Percentiles rank a stretch among this genome's conserved stretches.
Conservation (phyloP, 345 rosid species). For the Toxicodendron radicans region DNA sequence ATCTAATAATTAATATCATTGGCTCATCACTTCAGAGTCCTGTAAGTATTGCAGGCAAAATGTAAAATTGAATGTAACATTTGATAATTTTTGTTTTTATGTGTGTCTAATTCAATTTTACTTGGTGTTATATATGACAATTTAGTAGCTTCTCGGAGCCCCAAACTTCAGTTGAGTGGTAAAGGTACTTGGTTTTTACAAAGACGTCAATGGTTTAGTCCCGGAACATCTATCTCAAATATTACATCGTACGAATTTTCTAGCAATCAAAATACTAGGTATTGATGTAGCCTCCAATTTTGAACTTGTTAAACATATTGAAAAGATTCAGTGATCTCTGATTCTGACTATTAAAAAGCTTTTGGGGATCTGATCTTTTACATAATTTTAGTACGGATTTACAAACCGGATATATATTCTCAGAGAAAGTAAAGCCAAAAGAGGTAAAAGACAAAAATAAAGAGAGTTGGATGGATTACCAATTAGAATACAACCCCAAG, state of each 20-base stretch:
- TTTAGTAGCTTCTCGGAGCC: no score
- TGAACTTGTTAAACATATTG: no score
- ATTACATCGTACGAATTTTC: no score
- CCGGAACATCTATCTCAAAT: no score
- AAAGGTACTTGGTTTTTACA: no score
- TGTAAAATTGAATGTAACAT: background rate
- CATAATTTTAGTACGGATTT: background rate
- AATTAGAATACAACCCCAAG: background rate
- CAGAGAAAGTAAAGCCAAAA: background rate
- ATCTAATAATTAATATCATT: background rate
- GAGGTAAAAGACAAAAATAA: background rate
- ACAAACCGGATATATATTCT: background rate
- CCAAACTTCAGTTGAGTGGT: no score
- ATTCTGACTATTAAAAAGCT: no score
- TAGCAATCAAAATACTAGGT: no score
- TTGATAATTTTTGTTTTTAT: background rate
- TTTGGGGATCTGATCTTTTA: background rate
- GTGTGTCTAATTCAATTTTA: background rate
- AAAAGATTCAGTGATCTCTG: no score
- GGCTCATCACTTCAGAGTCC: background rate
- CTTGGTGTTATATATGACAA: background rate
- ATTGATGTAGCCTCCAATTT: no score
- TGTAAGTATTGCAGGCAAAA: conserved; percentile 5
- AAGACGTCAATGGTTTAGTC: no score
- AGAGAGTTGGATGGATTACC: background rate